A percentile compares a stretch with the other conserved stretches of the same genome.
phyloP scores from a whole-genome alignment of 345 rosid species.

The sweet orange (Citrus sinensis) region DVS_A1.0 CM039163.1:9288001-9288500 shows the following conservation, averaged over 20 bases:
- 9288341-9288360: conserved; percentile 94
- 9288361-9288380: conserved; percentile 87
- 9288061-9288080: background rate
- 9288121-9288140: background rate
- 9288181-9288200: background rate
- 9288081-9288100: background rate
- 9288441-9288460: background rate
- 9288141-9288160: background rate
- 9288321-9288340: conserved; percentile 91
- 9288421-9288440: background rate
- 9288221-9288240: background rate
- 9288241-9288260: background rate
- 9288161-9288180: background rate
- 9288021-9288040: background rate
- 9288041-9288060: background rate
- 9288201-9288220: background rate
- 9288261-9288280: background rate
- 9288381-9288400: background rate
- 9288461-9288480: background rate
- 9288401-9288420: background rate
- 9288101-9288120: background rate
- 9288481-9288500: background rate
- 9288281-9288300: conserved; percentile 28
- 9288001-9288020: background rate
- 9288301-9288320: conserved; percentile 96